Base-by-base conservation (phyloP, 2,329 filamentous ascomycete genomes). In the Xylariales sp. region DNA sequence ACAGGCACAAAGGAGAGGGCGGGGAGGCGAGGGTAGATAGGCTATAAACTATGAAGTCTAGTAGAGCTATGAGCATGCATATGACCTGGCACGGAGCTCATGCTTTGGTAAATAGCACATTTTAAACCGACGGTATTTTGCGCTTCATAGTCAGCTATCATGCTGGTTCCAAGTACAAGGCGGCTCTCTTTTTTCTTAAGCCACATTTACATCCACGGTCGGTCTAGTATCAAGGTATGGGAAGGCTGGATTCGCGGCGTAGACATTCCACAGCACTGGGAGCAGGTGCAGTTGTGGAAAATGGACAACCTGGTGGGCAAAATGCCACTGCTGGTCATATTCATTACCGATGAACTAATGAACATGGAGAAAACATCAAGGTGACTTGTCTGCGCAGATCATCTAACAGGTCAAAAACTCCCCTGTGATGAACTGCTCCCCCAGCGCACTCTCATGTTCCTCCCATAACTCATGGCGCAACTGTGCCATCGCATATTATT, bases 401-500 rank as follows among this genome's bases (percentile, higher is more conserved):
- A 58, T 55, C 49, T 62, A 53, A 48, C 53, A 43, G 30, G 16
- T 18, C 41, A 41, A 7, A 53, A 53, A 52, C 28, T 18, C 18
- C 36, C 45, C 56, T n/a, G 30, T 50, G 55, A 61, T 30, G 39
- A 61, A 57, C 48, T 45, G 14, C 39, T n/a, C n/a, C 59, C 30
- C 48, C 59, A 8, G 23, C 30, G 34, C 30, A 39, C 41, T 52
- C 57, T 45, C 41, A 10, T 57, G 59, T 49, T 46, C 59, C 48
- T 16, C 50, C 39, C 48, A 45, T 60, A 61, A 60, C 55, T 52
- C 57, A 23, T 62, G 59, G 55, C 49, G 70, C 65, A 69, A 69
- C 68, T 64, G 60, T 67, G 60, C 49, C 68, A 69, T 71, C 73
- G 60, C 70, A 71, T 72, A 74, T 71, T 71, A 70, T 73, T 63